These are phyloP conservation scores for Trichoderma koningiopsis DNA, from an alignment of 2,329 filamentous ascomycete genomes.

Conservation along the genomic window DNA sequence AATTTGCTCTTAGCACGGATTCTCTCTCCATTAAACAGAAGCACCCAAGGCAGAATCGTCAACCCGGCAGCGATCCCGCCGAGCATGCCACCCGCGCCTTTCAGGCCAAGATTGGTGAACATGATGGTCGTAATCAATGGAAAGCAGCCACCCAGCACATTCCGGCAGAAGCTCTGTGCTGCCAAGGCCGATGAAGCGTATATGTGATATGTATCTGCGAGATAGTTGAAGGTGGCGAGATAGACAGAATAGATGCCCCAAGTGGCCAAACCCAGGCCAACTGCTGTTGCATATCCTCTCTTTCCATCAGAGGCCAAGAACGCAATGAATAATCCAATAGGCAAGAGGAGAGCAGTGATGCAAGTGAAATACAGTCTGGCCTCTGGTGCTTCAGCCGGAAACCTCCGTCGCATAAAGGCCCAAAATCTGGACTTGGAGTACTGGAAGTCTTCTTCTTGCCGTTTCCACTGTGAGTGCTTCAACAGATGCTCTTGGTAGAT, in stretches of 20 bases:
- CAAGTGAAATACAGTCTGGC: slow-evolving; percentile 82
- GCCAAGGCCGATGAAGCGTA: slow-evolving; percentile 86
- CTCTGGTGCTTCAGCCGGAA: slow-evolving; percentile 65
- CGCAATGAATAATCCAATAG: slow-evolving; percentile 69
- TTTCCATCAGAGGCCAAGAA: slow-evolving; percentile 36
- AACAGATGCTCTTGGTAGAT: slow-evolving; percentile 73
- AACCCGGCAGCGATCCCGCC: slow-evolving; percentile 70
- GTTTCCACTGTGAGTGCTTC: slow-evolving; percentile 43
- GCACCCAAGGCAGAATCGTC: slow-evolving; percentile 83
- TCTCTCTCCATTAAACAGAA: slow-evolving; percentile 74
- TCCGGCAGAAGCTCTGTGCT: slow-evolving; percentile 83
- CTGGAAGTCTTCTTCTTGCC: slow-evolving; percentile 29
- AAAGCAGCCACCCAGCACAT: slow-evolving; percentile 79
- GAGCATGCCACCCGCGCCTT: slow-evolving; percentile 71
- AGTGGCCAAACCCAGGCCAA: slow-evolving; percentile 73
- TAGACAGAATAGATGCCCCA: slow-evolving; percentile 88
- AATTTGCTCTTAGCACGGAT: slow-evolving; percentile 79
- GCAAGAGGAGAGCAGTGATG: slow-evolving; percentile 72
- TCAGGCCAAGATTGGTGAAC: slow-evolving; percentile 72
- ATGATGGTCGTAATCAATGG: slow-evolving; percentile 74
- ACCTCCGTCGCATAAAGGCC: slow-evolving; percentile 48
- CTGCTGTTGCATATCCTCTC: slow-evolving; percentile 36
- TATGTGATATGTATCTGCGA: slow-evolving; percentile 82
- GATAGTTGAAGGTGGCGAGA: slow-evolving; percentile 87
- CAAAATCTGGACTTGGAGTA: slow-evolving; percentile 43